A percentile compares a stretch with the other conserved stretches of the same genome.
phyloP scores from a whole-genome alignment of 495 filamentous ascomycete genomes.

The Eremomyces bilateralis region DNA sequence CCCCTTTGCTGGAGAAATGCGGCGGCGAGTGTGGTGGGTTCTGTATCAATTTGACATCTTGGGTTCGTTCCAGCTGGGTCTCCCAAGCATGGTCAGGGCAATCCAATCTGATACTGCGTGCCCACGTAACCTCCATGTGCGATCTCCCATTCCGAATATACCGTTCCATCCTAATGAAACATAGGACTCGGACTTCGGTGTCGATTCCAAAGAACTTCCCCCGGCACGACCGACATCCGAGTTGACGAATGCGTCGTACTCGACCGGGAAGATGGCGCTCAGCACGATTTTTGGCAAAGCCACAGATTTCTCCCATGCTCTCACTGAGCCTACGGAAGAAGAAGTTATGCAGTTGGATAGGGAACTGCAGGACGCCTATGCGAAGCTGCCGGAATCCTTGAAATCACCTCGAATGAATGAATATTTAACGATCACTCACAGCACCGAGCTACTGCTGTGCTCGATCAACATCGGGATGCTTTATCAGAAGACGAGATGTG shows the following conservation, averaged over 20 bases:
- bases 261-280: slow-evolving; percentile 21
- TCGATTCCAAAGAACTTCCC: slow-evolving; percentile 12
- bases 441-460: slow-evolving; percentile 18
- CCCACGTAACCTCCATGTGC: slow-evolving; percentile 19
- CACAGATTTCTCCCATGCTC: slow-evolving; percentile 21
- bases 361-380: slow-evolving; percentile 17
- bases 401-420: slow-evolving; percentile 19
- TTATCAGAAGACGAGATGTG: slow-evolving; percentile 21
- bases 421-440: slow-evolving; percentile 22
- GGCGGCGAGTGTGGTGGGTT: slow-evolving; percentile 14
- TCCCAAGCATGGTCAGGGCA: slow-evolving; percentile 14
- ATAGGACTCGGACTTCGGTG: slow-evolving; percentile 22
- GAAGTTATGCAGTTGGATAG: slow-evolving; percentile 21
- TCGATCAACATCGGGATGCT: slow-evolving; percentile 22
- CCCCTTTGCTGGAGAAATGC: slow-evolving; percentile 18
- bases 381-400: slow-evolving; percentile 14
- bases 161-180: no score
- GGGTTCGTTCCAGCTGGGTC: slow-evolving; percentile 16
- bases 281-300: slow-evolving; percentile 23
- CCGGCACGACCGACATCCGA: slow-evolving; percentile 11
- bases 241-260: slow-evolving; percentile 19
- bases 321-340: slow-evolving; percentile 16
- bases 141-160: no score
- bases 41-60: slow-evolving; percentile 17
- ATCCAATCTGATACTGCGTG: slow-evolving; percentile 14